Percentiles rank a stretch among this genome's conserved stretches.
phyloP scores from a whole-genome alignment of 2,329 filamentous ascomycete species.

The Monascus ruber region DNA sequence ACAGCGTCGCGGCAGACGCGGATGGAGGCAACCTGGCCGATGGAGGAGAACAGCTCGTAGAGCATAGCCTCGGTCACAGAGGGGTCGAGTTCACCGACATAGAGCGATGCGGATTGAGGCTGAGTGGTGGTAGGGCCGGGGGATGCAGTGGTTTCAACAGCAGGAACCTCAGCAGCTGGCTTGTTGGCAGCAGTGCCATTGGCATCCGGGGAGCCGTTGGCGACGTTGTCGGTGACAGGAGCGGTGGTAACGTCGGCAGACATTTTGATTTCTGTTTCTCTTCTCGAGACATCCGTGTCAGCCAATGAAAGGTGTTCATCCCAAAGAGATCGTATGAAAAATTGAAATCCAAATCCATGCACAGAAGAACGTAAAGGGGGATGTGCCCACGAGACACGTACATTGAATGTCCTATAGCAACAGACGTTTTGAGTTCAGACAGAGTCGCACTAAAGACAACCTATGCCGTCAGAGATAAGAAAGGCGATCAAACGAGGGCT shows the following conservation, averaged over 20 bases:
- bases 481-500: neutral
- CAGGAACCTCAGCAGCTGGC: constrained; percentile 37
- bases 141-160: constrained; percentile 43
- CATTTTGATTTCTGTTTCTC: constrained; percentile 59
- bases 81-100: constrained; percentile 95
- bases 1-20: constrained; percentile 99
- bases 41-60: constrained; percentile 99
- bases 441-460: neutral
- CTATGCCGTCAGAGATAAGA: neutral
- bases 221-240: constrained; percentile 49
- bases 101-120: constrained; percentile 93
- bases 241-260: constrained; percentile 67
- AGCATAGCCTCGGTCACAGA: constrained; percentile 99
- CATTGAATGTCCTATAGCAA: neutral
- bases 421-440: neutral
- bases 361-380: neutral
- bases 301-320: neutral
- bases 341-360: neutral
- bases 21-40: constrained; percentile 96
- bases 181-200: constrained; percentile 58
- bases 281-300: constrained; percentile 35
- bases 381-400: neutral
- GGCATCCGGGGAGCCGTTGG: constrained; percentile 49
- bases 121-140: constrained; percentile 58
- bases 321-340: neutral